phyloP scores from a whole-genome alignment of 1,139 yeast species.

The Suhomyces choctaworum region DNA sequence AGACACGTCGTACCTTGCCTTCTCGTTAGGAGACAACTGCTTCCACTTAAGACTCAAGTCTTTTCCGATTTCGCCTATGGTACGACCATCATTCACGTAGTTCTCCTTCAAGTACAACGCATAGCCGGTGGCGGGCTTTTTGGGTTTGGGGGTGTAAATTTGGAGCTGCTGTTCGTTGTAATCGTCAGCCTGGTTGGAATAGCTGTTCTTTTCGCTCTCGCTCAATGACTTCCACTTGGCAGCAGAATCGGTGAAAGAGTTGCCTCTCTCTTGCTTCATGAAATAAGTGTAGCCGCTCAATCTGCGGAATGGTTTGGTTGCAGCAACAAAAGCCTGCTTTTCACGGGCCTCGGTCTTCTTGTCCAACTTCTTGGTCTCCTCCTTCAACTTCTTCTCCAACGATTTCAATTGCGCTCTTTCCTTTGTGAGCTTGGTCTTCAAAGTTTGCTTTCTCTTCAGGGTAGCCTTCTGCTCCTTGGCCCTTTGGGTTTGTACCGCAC shows the following conservation, averaged over 20 bases:
- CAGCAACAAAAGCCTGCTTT: conserved; percentile 22
- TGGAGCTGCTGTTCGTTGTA: conserved; percentile 29
- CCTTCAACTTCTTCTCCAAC: conserved; percentile 23
- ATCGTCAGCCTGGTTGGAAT: conserved; percentile 26
- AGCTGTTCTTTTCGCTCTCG: conserved; percentile 29
- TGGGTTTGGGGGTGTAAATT: conserved; percentile 37
- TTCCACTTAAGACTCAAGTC: conserved; percentile 34
- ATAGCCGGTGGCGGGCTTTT: conserved; percentile 32
- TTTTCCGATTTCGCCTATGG: conserved; percentile 28
- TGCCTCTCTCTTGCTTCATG: conserved; percentile 26
- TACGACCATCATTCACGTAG: conserved; percentile 26
- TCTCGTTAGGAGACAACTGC: conserved; percentile 29
- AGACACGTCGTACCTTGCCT: conserved; percentile 27
- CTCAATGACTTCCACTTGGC: conserved; percentile 26
- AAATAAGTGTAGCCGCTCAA: conserved; percentile 32
- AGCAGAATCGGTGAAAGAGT: conserved; percentile 21
- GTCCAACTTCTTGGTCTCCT: conserved; percentile 18
- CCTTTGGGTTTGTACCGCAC: conserved; percentile 5
- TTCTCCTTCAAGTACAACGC: conserved; percentile 34
- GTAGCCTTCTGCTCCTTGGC: conserved; percentile 12
- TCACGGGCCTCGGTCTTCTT: conserved; percentile 17
- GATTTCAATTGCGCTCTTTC: conserved; percentile 25
- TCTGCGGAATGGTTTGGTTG: conserved; percentile 30
- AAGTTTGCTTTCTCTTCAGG: conserved; percentile 15
- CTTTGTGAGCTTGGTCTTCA: conserved; percentile 21